Conservation (phyloP, 2,329 filamentous ascomycete species). For the Rasamsonia emersonii region DNA sequence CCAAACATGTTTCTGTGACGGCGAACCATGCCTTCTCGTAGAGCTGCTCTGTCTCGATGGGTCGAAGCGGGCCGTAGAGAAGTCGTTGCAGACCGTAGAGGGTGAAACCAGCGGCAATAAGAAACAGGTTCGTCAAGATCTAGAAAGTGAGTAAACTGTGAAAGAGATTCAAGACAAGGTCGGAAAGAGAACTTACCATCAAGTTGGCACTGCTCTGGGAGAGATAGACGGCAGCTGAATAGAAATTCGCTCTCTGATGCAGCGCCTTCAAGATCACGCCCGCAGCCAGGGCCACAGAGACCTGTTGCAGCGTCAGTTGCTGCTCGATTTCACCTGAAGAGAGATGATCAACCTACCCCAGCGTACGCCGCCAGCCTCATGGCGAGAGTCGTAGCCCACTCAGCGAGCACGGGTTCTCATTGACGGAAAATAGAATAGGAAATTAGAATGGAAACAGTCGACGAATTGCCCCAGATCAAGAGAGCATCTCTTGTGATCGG, state of each 20-base stretch:
- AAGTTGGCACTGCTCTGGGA: conserved; percentile 93
- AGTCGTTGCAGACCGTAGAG: conserved; percentile 83
- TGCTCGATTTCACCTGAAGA: conserved; percentile 1
- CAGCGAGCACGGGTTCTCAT: conserved; percentile 16
- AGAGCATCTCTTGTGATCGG: conserved; percentile 5
- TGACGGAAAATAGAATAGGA: conserved; percentile 10
- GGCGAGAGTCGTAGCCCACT: conserved; percentile 16
- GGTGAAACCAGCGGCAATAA: conserved; percentile 70
- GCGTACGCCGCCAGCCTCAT: conserved; percentile 46
- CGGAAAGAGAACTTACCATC: conserved; percentile 52
- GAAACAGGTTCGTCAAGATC: conserved; percentile 85
- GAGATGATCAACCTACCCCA: conserved; percentile 34
- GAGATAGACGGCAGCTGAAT: conserved; percentile 93
- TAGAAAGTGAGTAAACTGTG: conserved; percentile 26
- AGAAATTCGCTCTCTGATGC: conserved; percentile 94
- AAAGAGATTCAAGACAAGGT: conserved; percentile 4
- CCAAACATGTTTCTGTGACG: conserved; percentile 89
- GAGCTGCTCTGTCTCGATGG: conserved; percentile 91
- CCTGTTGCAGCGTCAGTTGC: conserved; percentile 38
- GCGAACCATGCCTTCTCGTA: conserved; percentile 98
- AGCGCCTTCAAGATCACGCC: conserved; percentile 83
- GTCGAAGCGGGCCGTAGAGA: conserved; percentile 81
- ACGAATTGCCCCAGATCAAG: conserved; percentile 2
- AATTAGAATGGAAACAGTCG: conserved; percentile 1
- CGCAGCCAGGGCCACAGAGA: conserved; percentile 74